Percentiles rank a stretch among this genome's conserved stretches.
phyloP scores from a whole-genome alignment of 225 moss, liverwort and hornwort genomes.

The Antitrichia curtipendula region DNA sequence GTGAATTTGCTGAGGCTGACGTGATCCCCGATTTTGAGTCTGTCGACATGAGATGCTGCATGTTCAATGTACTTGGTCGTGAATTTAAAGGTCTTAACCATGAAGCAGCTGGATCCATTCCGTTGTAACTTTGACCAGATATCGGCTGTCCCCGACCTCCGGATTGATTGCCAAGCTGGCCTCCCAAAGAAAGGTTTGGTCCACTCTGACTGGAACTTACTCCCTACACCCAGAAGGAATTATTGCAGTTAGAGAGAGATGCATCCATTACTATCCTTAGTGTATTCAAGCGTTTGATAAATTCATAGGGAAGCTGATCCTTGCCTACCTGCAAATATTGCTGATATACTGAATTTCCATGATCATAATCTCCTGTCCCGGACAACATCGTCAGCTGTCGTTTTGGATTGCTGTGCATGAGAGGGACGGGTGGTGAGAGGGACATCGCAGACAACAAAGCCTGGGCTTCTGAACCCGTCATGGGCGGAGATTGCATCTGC shows the following conservation, averaged over 20 bases:
- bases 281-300: not conserved
- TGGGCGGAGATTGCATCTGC: constrained; percentile 52
- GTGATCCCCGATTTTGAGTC: constrained; percentile 40
- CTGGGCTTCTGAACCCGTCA: constrained; percentile 62
- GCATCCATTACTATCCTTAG: not conserved
- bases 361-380: constrained; percentile 41
- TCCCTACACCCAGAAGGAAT: constrained; percentile 31
- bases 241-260: not conserved
- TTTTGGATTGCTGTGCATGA: constrained; percentile 54
- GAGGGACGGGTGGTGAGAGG: constrained; percentile 55
- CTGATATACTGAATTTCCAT: constrained; percentile 60
- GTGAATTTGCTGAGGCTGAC: constrained; percentile 41
- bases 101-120: constrained; percentile 50
- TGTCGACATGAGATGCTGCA: constrained; percentile 59
- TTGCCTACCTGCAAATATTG: constrained; percentile 59
- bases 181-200: constrained; percentile 66
- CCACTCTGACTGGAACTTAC: constrained; percentile 53
- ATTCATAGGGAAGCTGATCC: not conserved
- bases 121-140: constrained; percentile 44
- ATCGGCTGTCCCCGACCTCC: constrained; percentile 38
- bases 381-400: constrained; percentile 55
- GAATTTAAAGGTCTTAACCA: constrained; percentile 65
- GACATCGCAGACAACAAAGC: constrained; percentile 73
- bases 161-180: constrained; percentile 50
- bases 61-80: constrained; percentile 33